phyloP scores from a whole-genome alignment of 1,139 yeast genomes.

The Suhomyces taliae region DNA sequence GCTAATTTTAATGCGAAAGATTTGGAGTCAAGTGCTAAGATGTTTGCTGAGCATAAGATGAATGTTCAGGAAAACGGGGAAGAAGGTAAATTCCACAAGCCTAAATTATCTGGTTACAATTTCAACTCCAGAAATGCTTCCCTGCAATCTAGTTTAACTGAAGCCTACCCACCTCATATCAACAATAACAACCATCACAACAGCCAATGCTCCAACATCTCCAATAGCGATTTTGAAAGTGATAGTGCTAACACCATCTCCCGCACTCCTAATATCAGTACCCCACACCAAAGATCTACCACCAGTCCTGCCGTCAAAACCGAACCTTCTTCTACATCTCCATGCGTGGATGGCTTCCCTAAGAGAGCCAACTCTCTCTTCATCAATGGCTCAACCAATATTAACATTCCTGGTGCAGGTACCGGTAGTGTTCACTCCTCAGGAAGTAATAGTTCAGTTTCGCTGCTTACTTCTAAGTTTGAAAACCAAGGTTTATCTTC shows the following conservation, averaged over 20 bases:
- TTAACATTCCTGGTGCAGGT: not conserved
- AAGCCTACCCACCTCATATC: constrained; percentile 10
- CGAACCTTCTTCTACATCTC: constrained; percentile 10
- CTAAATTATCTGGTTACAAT: not conserved
- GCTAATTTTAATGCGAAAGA: constrained; percentile 29
- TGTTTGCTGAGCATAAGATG: constrained; percentile 36
- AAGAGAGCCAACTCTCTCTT: constrained; percentile 17
- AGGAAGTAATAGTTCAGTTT: constrained; percentile 18
- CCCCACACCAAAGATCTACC: constrained; percentile 2
- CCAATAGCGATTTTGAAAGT: constrained; percentile 22
- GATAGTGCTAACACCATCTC: constrained; percentile 13
- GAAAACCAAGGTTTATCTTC: constrained; percentile 31
- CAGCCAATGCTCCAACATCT: constrained; percentile 14
- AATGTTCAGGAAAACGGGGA: constrained; percentile 8
- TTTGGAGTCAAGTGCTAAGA: constrained; percentile 24
- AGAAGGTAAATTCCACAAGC: not conserved
- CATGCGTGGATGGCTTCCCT: constrained; percentile 15
- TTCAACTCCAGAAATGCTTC: not conserved
- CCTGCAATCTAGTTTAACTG: constrained; percentile 12
- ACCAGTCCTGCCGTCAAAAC: constrained; percentile 6
- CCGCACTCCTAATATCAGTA: constrained; percentile 2
- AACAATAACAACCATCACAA: constrained; percentile 6
- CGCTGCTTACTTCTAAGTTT: constrained; percentile 29
- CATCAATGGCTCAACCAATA: constrained; percentile 5
- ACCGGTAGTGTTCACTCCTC: constrained; percentile 7